A percentile compares a stretch with the other conserved stretches of the same genome.
Conservation (phyloP, 23 red algal species). For the Chondrus crispus region DNA sequence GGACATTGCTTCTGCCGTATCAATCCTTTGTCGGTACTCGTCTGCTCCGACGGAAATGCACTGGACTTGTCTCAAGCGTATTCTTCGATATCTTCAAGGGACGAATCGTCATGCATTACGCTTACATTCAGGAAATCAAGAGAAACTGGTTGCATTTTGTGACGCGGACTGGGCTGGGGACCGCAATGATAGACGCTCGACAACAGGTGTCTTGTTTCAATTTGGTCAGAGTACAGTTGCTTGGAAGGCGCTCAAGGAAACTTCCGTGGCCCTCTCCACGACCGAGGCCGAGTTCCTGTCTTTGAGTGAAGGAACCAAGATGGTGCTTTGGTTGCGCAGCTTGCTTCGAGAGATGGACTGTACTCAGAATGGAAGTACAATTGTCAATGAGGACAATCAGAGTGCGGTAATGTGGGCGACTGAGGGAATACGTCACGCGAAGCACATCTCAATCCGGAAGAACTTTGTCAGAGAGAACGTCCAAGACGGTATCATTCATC, state of each 20-base stretch:
- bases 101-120: neutral
- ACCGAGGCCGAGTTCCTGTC: conserved; percentile 40
- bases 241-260: conserved; percentile 16
- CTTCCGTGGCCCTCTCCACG: conserved; percentile 8
- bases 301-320: neutral
- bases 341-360: conserved; percentile 6
- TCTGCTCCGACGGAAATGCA: neutral
- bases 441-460: neutral
- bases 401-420: neutral
- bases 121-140: neutral
- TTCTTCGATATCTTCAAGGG: neutral
- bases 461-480: neutral
- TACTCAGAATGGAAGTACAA: neutral
- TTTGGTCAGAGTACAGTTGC: neutral
- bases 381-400: neutral
- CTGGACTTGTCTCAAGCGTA: neutral
- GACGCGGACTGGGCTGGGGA: conserved; percentile 42
- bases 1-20: neutral
- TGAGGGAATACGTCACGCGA: neutral
- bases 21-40: neutral
- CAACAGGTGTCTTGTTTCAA: neutral
- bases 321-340: neutral
- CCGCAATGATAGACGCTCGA: conserved; percentile 4
- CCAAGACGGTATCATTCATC: neutral
- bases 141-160: neutral